Percentiles rank a stretch among this genome's conserved stretches.
Evolutionary conservation across 2,329 filamentous ascomycete species (phyloP).

Genomic region (Xylariaceae sp.): DNA sequence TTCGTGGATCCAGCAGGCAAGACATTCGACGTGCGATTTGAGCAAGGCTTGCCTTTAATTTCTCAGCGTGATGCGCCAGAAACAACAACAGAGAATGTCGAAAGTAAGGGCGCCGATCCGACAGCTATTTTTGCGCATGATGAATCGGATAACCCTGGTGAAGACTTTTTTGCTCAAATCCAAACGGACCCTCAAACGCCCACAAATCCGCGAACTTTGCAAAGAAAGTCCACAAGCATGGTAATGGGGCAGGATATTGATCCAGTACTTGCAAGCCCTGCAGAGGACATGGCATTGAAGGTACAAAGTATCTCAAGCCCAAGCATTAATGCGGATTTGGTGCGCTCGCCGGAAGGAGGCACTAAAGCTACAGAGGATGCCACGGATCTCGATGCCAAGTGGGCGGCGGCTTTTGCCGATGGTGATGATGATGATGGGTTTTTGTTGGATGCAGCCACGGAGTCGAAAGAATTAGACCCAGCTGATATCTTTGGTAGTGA

Average conservation of each 20-base stretch:
- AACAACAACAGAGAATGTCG: conserved; percentile 24
- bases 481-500: conserved; percentile 72
- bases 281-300: conserved; percentile 18
- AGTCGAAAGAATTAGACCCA: conserved; percentile 50
- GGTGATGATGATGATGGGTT: conserved; percentile 63
- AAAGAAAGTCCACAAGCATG: conserved; percentile 65
- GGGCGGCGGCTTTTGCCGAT: conserved; percentile 75
- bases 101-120: conserved; percentile 22
- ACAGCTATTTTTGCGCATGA: conserved; percentile 38
- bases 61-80: conserved; percentile 33
- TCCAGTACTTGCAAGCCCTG: conserved; percentile 24
- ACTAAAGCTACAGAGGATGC: conserved; percentile 20
- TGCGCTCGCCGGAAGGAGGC: conserved; percentile 21
- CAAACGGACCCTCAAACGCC: conserved; percentile 29
- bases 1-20: conserved; percentile 38
- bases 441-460: conserved; percentile 48
- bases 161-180: conserved; percentile 59
- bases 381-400: conserved; percentile 67
- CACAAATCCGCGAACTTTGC: conserved; percentile 37
- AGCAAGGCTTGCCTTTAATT: conserved; percentile 64
- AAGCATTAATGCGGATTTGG: conserved; percentile 22
- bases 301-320: conserved; percentile 11
- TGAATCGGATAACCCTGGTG: conserved; percentile 43
- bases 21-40: conserved; percentile 54
- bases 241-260: conserved; percentile 44